Evolutionary conservation across 2,329 filamentous ascomycete genomes (phyloP), one percentile per base, ranked within the genome.

Genomic region (Alternaria longipes): DNA sequence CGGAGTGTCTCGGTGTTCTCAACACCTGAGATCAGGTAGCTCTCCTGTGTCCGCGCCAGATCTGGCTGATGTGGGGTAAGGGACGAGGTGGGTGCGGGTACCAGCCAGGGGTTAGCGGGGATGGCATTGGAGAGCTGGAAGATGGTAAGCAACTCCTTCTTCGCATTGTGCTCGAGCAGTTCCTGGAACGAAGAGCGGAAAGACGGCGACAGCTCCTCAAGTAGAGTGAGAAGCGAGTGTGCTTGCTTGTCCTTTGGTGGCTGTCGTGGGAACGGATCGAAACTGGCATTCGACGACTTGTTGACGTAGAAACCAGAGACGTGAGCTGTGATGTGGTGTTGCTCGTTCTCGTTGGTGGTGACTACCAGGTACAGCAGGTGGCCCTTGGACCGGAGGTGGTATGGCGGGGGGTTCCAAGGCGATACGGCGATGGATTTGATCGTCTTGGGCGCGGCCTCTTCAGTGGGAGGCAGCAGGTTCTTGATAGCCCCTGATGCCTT

Each of bases 291-390:
- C 55, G 93, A 95, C 30, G 92, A 97, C 80, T 94, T 97, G 86
- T 97, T 99, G 74, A 98, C 91, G 79, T 90, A 99, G 84, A 99
- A 99, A 20, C 95, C 95, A 14, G 93, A 94, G 52, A 97, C 91
- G 73, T 97, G 93, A 14, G 92, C 89, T 9, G 96, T 99, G 74
- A 99, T 91, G 79, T 97, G 93, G 79, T 91, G 90, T 79, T 97
- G 93, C 81, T 99, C 95, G 65, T 94, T 94, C 81, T 99, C 95
- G 71, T 93, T 94, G 59, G 94, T 98, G 16, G 91, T 94, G 44
- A 95, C 85, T 65, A 93, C 86, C 20, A 99, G 85, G 80, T 99
- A 99, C 50, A 99, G 86, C 59, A 99, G 84, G 78, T 99, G 95
- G 22, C 95, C 95, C 76, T 91, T 93, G 76, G 97, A 93, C 67